Conservation (phyloP, 768 basidiomycete species). For the Naganishia vaughanmartiniae region DNA sequence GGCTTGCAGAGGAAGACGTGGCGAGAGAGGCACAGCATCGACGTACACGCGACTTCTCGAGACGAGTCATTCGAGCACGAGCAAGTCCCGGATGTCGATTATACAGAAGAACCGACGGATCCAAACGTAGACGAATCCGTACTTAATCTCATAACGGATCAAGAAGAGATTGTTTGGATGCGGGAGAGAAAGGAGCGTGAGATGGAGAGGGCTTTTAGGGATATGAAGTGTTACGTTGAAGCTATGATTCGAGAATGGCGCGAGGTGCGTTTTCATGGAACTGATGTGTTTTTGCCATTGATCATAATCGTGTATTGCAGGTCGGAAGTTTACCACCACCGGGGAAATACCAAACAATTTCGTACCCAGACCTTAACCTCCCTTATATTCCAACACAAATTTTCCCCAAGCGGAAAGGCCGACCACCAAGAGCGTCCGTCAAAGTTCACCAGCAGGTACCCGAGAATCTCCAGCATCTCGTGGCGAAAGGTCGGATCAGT, state of each 20-base stretch:
- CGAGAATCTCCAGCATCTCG: conserved; percentile 7
- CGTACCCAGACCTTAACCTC: conserved; percentile 26
- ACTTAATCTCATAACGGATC: conserved; percentile 5
- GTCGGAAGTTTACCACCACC: conserved; percentile 23
- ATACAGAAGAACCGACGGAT: background rate
- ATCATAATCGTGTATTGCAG: background rate
- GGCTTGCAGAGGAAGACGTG: background rate
- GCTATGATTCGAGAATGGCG: conserved; percentile 21
- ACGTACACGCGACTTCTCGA: background rate
- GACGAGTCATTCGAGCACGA: background rate
- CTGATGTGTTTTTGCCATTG: background rate
- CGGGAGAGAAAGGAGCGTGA: conserved; percentile 14
- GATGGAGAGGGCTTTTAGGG: conserved; percentile 26
- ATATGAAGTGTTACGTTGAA: conserved; percentile 28
- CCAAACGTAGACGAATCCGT: background rate
- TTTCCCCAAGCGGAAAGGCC: conserved; percentile 27
- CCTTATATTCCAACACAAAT: conserved; percentile 30
- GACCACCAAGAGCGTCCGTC: conserved; percentile 14
- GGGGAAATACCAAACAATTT: conserved; percentile 27
- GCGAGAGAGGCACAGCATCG: background rate
- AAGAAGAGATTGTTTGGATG: conserved; percentile 18
- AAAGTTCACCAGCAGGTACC: conserved; percentile 19
- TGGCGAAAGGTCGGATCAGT: background rate
- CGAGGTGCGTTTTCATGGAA: conserved; percentile 22
- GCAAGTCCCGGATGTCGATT: background rate